Evolutionary conservation across 176 grass and related monocot species (phyloP).

Genomic region (Neostapfia colusana): DNA sequence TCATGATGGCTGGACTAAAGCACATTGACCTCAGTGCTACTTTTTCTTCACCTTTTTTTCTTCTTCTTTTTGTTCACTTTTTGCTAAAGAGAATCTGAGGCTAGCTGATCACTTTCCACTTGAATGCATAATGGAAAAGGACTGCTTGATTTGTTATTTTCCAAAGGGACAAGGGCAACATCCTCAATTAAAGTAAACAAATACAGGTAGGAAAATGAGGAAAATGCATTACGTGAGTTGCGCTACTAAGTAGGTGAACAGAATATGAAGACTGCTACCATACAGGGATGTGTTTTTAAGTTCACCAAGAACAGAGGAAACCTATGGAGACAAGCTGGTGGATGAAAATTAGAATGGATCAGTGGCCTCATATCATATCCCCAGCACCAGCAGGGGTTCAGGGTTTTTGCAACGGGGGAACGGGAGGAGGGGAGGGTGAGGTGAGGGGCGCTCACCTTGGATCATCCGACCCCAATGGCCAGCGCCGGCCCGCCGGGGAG

Average conservation of each 20-base stretch:
- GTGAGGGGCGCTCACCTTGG: constrained; percentile 19
- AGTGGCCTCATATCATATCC: neutral
- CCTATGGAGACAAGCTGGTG: neutral
- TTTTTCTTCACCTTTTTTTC: constrained; percentile 28
- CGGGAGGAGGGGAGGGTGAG: neutral
- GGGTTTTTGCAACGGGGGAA: neutral
- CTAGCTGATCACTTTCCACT: constrained; percentile 29
- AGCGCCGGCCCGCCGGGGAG: neutral
- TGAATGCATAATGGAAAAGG: constrained; percentile 37
- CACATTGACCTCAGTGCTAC: constrained; percentile 38
- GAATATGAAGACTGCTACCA: neutral
- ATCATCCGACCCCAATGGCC: neutral
- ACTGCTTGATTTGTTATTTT: constrained; percentile 25
- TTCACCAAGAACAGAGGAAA: neutral
- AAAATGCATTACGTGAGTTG: neutral
- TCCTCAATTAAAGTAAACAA: constrained; percentile 13
- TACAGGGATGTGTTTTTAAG: neutral
- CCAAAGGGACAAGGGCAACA: constrained; percentile 19
- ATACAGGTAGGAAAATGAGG: constrained; percentile 17
- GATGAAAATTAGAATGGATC: neutral
- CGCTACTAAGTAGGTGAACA: constrained; percentile 19
- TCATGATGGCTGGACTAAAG: constrained; percentile 19
- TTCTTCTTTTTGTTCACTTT: constrained; percentile 35
- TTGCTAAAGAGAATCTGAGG: constrained; percentile 44
- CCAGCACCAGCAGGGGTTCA: neutral